Evolutionary conservation across 345 rosid genomes (phyloP), one percentile per base, ranked within the genome.

Genomic region (Murraya koenigii): DNA sequence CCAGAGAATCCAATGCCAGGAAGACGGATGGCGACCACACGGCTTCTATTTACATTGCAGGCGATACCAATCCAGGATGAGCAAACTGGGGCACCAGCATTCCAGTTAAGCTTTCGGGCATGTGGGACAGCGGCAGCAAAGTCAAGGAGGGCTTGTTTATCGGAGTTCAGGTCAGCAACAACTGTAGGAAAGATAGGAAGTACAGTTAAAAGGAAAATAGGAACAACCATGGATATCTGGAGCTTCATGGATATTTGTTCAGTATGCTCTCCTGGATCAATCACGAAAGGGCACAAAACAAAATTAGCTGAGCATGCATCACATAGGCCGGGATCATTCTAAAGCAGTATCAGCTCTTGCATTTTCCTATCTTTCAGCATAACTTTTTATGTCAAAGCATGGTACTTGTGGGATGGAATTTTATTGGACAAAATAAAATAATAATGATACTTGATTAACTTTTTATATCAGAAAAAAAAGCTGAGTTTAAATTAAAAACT

Each of bases 1-100:
- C 98, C 98, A 2, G 78, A 82, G 67, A 94, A 88, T 8, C 97
- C 98, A 55, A 89, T 77, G 1, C 91, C 98, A 0, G 98, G 98
- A 56, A 94, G 92, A 72, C 76, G 91, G 55, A 94, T 69, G 1
- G 87, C 81, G 6, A 84, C 71, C 62, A 92, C 97, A 19, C 87
- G 80, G 26, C 78, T 82, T 69, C 58, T 70, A 44, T 79, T 77
- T 22, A 52, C 55, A 54, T 86, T 82, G 80, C 98, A 92, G 14
- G 88, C 71, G 26, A 94, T 76, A 26, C 98, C 95, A 5, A 88
- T 68, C 98, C 95, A 93, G 23, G 85, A 86, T 59, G 74, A 36
- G 77, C 94, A 89, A 56, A 86, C 66, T 39, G 88, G 39, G 38
- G 76, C 54, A 17, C 81, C 63, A 71, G 60, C 77, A 79, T 85